Evolutionary conservation across 805 yeast species (phyloP).

Genomic region (Ogataea zsoltii): DNA sequence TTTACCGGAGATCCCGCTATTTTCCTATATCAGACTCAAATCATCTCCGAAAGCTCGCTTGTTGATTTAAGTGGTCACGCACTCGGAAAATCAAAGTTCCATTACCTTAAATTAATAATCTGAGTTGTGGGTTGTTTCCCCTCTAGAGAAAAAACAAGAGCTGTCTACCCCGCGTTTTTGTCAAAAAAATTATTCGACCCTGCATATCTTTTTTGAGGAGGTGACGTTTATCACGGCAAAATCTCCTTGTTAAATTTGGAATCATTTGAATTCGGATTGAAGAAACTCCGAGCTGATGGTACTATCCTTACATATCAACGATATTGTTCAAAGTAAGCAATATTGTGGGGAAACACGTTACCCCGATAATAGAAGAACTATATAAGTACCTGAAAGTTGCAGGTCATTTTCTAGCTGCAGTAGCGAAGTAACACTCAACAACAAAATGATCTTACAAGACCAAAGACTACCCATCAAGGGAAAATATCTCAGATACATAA

Average conservation of each 20-base stretch:
- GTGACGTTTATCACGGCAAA: neutral
- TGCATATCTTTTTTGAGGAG: neutral
- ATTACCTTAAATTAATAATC: neutral
- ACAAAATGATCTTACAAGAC: conserved; percentile 6
- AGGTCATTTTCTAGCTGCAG: too few relatives aligned
- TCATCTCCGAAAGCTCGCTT: too few relatives aligned
- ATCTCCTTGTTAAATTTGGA: neutral
- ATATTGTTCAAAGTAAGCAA: too few relatives aligned
- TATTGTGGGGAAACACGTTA: too few relatives aligned
- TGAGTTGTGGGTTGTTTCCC: neutral
- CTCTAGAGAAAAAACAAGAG: neutral
- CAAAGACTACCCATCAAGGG: conserved; percentile 9
- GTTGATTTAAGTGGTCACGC: neutral
- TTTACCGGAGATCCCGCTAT: too few relatives aligned
- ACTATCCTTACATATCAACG: too few relatives aligned
- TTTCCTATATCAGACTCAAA: too few relatives aligned
- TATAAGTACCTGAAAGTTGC: neutral
- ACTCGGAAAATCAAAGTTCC: neutral
- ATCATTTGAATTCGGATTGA: neutral
- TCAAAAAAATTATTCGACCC: conserved; percentile 1
- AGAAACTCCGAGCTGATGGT: neutral
- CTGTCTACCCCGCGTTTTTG: neutral
- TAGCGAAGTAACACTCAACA: too few relatives aligned
- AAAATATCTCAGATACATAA: conserved; percentile 5
- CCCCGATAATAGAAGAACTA: neutral